Evolutionary conservation across 2,329 filamentous ascomycete species (phyloP).

Genomic region (Pseudogymnoascus sp.): DNA sequence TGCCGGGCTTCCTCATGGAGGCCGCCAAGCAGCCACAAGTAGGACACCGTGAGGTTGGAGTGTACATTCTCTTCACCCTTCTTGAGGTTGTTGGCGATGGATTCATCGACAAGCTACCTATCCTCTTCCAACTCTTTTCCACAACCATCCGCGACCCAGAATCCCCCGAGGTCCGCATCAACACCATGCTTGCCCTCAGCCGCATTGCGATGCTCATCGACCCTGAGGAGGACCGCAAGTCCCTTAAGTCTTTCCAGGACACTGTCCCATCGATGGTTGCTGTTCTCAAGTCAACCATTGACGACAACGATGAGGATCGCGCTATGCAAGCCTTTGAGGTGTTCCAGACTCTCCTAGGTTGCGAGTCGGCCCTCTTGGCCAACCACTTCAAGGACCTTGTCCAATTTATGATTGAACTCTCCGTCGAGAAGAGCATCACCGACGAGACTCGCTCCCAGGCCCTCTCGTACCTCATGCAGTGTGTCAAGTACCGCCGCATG

Average conservation of each 20-base stretch:
- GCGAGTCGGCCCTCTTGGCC: constrained; percentile 75
- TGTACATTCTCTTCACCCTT: constrained; percentile 88
- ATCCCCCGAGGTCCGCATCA: constrained; percentile 86
- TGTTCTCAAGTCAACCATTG: constrained; percentile 76
- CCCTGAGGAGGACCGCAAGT: constrained; percentile 70
- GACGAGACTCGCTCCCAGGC: constrained; percentile 86
- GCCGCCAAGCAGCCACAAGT: constrained; percentile 68
- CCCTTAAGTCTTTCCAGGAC: constrained; percentile 65
- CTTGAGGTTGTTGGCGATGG: constrained; percentile 79
- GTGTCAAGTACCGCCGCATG: constrained; percentile 83
- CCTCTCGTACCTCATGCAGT: constrained; percentile 87
- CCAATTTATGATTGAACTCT: constrained; percentile 86
- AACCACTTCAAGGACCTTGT: constrained; percentile 83
- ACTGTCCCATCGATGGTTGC: constrained; percentile 82
- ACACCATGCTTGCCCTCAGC: constrained; percentile 85
- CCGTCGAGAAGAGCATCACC: constrained; percentile 64
- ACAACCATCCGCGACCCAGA: constrained; percentile 84
- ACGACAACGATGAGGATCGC: constrained; percentile 74
- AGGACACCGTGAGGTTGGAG: constrained; percentile 77
- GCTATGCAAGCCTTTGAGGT: constrained; percentile 89
- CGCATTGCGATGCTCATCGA: constrained; percentile 82
- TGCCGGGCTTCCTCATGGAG: constrained; percentile 70
- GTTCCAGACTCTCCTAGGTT: constrained; percentile 89
- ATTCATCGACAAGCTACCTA: constrained; percentile 70
- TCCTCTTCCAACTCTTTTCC: constrained; percentile 75